phyloP scores from a whole-genome alignment of 1,139 yeast species.

The Hyphopichia wangnamkhiaoensis region DNA sequence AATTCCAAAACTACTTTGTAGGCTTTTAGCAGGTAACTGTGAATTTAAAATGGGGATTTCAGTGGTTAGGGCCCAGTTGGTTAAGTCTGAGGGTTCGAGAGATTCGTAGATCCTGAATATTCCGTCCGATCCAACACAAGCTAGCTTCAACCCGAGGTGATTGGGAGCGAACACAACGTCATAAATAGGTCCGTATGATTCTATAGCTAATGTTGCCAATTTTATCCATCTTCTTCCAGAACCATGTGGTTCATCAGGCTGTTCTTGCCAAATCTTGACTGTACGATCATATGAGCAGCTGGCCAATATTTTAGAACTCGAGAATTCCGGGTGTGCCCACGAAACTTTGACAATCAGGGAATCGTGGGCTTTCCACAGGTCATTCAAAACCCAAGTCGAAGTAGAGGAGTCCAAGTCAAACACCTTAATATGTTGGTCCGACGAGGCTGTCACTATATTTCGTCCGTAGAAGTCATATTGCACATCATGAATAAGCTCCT shows the following conservation, averaged over 20 bases:
- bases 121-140: constrained; percentile 91
- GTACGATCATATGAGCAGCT: constrained; percentile 90
- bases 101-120: constrained; percentile 85
- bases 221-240: constrained; percentile 82
- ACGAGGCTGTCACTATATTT: constrained; percentile 87
- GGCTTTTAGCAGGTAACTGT: constrained; percentile 68
- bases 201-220: constrained; percentile 70
- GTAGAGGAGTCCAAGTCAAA: constrained; percentile 65
- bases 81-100: constrained; percentile 80
- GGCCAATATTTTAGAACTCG: constrained; percentile 71
- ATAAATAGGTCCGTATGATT: constrained; percentile 85
- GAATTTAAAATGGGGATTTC: constrained; percentile 67
- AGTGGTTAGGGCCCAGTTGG: constrained; percentile 76
- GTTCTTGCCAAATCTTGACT: constrained; percentile 89
- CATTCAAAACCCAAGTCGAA: constrained; percentile 73
- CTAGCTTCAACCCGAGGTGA: constrained; percentile 79
- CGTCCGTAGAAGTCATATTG: constrained; percentile 89
- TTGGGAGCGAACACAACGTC: constrained; percentile 89
- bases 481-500: constrained; percentile 85
- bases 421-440: constrained; percentile 88
- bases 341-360: constrained; percentile 77
- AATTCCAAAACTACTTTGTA: constrained; percentile 83
- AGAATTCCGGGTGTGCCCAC: constrained; percentile 96
- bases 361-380: constrained; percentile 95
- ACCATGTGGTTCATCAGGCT: constrained; percentile 70